Evolutionary conservation across 2,329 filamentous ascomycete species (phyloP), one percentile per base, ranked within the genome.

Genomic region (Berkeleyomyces basicola): DNA sequence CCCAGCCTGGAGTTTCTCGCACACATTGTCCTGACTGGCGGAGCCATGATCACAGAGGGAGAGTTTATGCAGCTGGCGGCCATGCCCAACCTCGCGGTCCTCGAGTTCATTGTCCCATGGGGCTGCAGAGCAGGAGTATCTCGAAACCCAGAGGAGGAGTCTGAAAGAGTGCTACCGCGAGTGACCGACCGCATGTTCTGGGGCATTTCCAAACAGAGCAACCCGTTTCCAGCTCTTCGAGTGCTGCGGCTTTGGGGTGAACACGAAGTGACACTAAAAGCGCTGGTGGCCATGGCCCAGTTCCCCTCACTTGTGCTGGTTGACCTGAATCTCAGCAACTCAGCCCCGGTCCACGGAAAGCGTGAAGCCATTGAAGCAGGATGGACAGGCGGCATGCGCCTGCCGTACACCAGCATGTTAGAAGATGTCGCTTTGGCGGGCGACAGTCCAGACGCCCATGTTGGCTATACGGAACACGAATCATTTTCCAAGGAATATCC

Each of bases 301-400:
- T 78, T 81, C 55, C 78, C 77, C 0, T 71, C 73, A 1, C 69
- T 82, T 39, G 72, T 70, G 0, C 60, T 79, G 3, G 77, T 77
- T 66, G 77, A 78, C 59, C 31, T 55, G 5, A 37, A 37, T n/a
- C 39, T 31, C 11, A 14, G 31, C 7, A 39, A 36, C 11, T 1
- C 51, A 7, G 51, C 51, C 10, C 39, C 39, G 7, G 33, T 37
- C 16, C 33, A 9, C 33, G 33, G 51, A 55, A 36, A 55, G n/a
- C 14, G 33, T 31, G 31, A 11, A 36, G 51, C 51, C 9, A 39
- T 55, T 37, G 36, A 7, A 7, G 51, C 51, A 14, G 51, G 51
- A n/a, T 55, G 51, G 51, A 55, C 10, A 7, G 14, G 51, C n/a
- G 11, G 39, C 33, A 11, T 36, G 10, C 36, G 33, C 33, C 51